Evolutionary conservation across 78 protist species (phyloP).

Genomic region (slime mould (Dictyostelium discoideum)): DNA sequence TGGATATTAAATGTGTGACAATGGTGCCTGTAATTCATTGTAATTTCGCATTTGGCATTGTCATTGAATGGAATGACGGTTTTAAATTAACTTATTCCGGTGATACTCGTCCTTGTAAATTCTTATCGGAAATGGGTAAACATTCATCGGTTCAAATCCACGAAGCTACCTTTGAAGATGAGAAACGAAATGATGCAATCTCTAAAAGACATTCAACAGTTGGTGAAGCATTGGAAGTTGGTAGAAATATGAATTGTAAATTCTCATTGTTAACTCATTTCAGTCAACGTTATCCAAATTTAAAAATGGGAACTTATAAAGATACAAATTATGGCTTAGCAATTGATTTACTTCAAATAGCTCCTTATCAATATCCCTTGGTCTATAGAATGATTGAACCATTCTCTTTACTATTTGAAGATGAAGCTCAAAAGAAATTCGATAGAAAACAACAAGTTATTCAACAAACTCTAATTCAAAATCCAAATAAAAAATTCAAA

Average conservation of each 20-base stretch:
- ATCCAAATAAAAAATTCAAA: background rate
- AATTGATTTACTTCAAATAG: slow-evolving; percentile 26
- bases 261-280: slow-evolving; percentile 91
- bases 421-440: slow-evolving; percentile 7
- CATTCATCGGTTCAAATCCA: slow-evolving; percentile 89
- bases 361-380: slow-evolving; percentile 67
- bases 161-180: slow-evolving; percentile 97
- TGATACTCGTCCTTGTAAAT: slow-evolving; percentile 93
- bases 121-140: slow-evolving; percentile 48
- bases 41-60: slow-evolving; percentile 79
- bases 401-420: background rate
- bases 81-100: slow-evolving; percentile 91
- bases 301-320: slow-evolving; percentile 18
- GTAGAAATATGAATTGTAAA: slow-evolving; percentile 84
- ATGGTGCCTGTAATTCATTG: slow-evolving; percentile 85
- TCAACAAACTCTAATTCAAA: background rate
- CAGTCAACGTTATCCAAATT: slow-evolving; percentile 93
- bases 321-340: slow-evolving; percentile 2
- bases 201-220: slow-evolving; percentile 82
- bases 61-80: slow-evolving; percentile 56
- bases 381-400: slow-evolving; percentile 11
- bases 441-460: background rate
- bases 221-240: slow-evolving; percentile 90
- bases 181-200: slow-evolving; percentile 74
- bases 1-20: slow-evolving; percentile 2